phyloP scores from a whole-genome alignment of 768 basidiomycete genomes.

The Hemileccinum impolitum region DNA sequence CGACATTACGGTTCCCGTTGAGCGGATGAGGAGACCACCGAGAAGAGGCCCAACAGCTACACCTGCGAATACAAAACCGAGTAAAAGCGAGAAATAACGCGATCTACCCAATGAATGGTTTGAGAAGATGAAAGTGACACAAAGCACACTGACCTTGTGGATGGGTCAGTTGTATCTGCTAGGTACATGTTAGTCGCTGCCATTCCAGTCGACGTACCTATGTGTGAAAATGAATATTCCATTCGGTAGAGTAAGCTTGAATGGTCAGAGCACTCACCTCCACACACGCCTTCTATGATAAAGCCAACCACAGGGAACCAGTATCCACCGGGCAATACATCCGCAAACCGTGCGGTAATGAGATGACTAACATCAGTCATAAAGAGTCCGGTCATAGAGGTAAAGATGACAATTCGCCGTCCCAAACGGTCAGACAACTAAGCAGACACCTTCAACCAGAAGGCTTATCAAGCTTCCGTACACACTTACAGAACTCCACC shows the following conservation, averaged over 20 bases:
- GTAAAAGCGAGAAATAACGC: slow-evolving; percentile 56
- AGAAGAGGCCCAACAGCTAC: slow-evolving; percentile 74
- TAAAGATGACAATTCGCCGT: slow-evolving; percentile 58
- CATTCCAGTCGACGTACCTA: slow-evolving; percentile 48
- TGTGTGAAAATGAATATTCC: slow-evolving; percentile 6
- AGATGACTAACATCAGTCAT: slow-evolving; percentile 65
- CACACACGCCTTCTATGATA: slow-evolving; percentile 63
- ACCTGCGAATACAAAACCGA: slow-evolving; percentile 72
- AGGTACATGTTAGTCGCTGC: slow-evolving; percentile 65
- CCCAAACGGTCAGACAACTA: slow-evolving; percentile 79
- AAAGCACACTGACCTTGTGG: slow-evolving; percentile 43
- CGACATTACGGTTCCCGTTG: slow-evolving; percentile 51
- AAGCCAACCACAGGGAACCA: slow-evolving; percentile 72
- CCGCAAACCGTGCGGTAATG: slow-evolving; percentile 55
- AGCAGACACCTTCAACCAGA: background rate
- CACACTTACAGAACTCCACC: slow-evolving; percentile 76
- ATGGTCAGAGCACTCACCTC: slow-evolving; percentile 46
- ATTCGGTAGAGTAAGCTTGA: background rate
- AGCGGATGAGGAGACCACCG: slow-evolving; percentile 60
- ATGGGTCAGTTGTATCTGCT: slow-evolving; percentile 60
- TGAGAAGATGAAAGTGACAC: slow-evolving; percentile 1
- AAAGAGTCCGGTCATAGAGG: slow-evolving; percentile 60
- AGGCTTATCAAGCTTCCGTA: background rate
- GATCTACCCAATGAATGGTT: slow-evolving; percentile 40
- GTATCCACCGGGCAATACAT: slow-evolving; percentile 73